Percentiles rank a stretch among this genome's conserved stretches.
Conservation (phyloP, 768 basidiomycete genomes). For the Mycena capillaripes region DNA sequence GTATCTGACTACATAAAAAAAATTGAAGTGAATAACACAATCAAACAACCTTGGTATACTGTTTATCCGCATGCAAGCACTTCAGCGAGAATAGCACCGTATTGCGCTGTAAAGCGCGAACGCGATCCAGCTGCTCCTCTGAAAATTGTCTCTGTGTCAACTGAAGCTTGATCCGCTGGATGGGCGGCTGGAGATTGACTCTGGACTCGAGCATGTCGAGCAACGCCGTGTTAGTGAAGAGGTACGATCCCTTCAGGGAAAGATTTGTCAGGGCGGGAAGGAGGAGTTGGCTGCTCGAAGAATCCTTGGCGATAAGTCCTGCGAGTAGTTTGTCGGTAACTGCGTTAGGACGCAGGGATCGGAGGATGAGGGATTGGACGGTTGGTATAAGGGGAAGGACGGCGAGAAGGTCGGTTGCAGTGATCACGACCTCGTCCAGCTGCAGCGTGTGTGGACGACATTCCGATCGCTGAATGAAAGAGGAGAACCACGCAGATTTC, state of each 20-base stretch:
- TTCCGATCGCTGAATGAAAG: slow-evolving; percentile 8
- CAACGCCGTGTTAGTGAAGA: slow-evolving; percentile 6
- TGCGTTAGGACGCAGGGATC: slow-evolving; percentile 2
- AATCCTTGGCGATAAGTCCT: neutral
- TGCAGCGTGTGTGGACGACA: neutral
- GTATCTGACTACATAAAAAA: neutral
- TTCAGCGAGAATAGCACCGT: neutral
- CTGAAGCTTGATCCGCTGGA: neutral
- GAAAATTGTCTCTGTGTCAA: slow-evolving; percentile 1
- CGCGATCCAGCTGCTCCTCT: neutral
- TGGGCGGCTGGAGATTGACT: neutral
- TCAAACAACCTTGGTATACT: neutral
- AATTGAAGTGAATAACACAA: neutral
- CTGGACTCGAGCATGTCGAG: slow-evolving; percentile 13
- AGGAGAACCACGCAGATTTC: neutral
- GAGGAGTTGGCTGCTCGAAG: neutral
- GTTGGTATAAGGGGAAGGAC: slow-evolving; percentile 10
- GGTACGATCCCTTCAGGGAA: slow-evolving; percentile 8
- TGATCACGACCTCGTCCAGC: neutral
- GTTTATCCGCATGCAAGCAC: neutral
- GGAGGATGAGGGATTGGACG: neutral
- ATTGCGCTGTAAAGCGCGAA: neutral
- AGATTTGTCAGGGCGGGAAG: slow-evolving; percentile 8
- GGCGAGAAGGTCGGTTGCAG: neutral
- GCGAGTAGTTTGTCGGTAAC: slow-evolving; percentile 3